Base-by-base conservation (phyloP, 2,329 filamentous ascomycete species). In the Pestalotiopsis sp. region DNA sequence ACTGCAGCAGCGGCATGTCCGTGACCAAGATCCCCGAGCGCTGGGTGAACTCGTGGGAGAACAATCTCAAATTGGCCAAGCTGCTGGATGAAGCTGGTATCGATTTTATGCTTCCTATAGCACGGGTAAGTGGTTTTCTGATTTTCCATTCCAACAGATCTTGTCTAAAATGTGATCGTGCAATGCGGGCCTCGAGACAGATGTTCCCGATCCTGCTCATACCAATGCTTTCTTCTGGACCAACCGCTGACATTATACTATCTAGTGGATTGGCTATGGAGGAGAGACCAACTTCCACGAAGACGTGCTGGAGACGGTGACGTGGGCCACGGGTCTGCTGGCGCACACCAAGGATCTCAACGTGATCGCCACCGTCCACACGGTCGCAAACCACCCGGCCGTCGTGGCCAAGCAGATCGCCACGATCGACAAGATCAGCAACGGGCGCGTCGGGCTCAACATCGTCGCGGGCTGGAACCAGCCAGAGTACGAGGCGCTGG, bases 391-490 rank as follows among this genome's bases (percentile, higher is more conserved):
- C 82, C 84, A 84, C 68, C 83, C 85, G 3, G 82, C 83, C 0
- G 77, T 86, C 0, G 84, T 82, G 13, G 84, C 84, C 13, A 87
- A 87, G 74, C 83, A 85, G 71, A 83, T 86, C 66, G 84, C 84
- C 2, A 83, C 80, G 63, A 86, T 86, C 64, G 84, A 86, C 72
- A 78, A 85, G 65, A 86, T 85, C 74, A 81, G 78, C 44, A 79
- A 83, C n/a, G 84, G 84, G 2, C 81, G 84, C 4, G 81, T 85
- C 30, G 83, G 83, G 1, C 83, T 86, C 10, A 86, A 86, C 64
- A 78, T 86, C 1, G 85, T 86, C 0, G 83, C 80, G 1, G 85
- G 85, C 3, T 86, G 85, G 84, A 86, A 86, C 76, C 85, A 85
- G 70, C 78, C 80, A 65, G 84, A 86, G 73, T 86, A 86, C 69